Base-by-base conservation (phyloP, 345 rosid genomes). In the Pistacia integerrima region DNA sequence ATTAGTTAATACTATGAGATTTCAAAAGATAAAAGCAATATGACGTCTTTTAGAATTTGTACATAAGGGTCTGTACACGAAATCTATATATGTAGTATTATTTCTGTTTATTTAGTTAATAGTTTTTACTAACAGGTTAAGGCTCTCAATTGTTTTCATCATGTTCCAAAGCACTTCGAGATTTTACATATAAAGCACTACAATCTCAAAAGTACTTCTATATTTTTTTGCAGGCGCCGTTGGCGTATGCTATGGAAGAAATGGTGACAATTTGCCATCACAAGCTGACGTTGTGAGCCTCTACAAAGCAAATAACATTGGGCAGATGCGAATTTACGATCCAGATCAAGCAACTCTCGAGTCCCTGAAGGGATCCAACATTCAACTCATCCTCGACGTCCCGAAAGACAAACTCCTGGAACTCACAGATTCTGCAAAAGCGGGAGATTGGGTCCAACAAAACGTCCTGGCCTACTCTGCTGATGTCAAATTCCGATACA, bases 281-380 rank as follows among this genome's bases (percentile, higher is more conserved):
- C 20, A 33, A 33, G 46, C 22, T 36, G 14, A 30, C 14, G n/a
- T 14, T 62, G 66, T 83, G 18, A 56, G 5, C 38, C 72, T 83
- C 13, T 81, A 56, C 73, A 72, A 64, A 3, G 41, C 64, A 38
- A 55, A 69, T 35, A 58, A 58, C 57, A 80, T 84, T 25, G 44
- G 11, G 25, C 72, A 65, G 54, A 83, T 83, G 81, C 28, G 83
- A 41, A 35, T 80, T 55, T 80, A 77, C n/a, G 66, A 54, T n/a
- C 84, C 80, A 0, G 8, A 77, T 38, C 71, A 8, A 14, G 64
- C 41, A 8, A 48, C 78, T 0, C 75, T 81, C 36, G 17, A 76
- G 73, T 80, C 84, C 72, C 80, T 81, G 1, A 36, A 44, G 28
- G 77, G 70, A 25, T 63, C 84, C 17, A 76, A 67, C 56, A 73